phyloP scores from a whole-genome alignment of 2,329 filamentous ascomycete genomes.

The Fusarium sp. region DNA sequence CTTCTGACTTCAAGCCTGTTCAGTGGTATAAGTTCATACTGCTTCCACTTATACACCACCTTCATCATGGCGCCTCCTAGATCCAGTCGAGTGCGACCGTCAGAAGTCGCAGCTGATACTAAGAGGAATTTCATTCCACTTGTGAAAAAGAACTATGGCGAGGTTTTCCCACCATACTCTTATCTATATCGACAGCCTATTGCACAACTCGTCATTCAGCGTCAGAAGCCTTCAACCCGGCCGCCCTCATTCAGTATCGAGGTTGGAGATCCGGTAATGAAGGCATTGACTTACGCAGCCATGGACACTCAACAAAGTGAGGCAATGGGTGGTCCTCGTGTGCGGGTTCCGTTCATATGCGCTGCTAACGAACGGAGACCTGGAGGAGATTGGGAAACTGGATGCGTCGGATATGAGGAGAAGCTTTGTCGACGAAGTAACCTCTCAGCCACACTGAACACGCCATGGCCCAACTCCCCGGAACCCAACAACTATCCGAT shows the following conservation, averaged over 20 bases:
- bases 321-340: constrained; percentile 50
- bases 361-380: constrained; percentile 81
- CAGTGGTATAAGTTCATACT: constrained; percentile 7
- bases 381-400: constrained; percentile 84
- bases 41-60: constrained; percentile 8
- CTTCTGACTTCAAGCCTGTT: constrained; percentile 1
- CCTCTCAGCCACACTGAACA: constrained; percentile 75
- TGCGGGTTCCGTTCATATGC: constrained; percentile 75
- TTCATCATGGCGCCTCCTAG: constrained; percentile 52
- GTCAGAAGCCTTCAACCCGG: constrained; percentile 52
- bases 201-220: constrained; percentile 59
- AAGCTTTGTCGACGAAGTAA: constrained; percentile 81
- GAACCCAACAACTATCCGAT: constrained; percentile 75
- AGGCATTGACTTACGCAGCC: constrained; percentile 68
- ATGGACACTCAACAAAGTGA: constrained; percentile 56
- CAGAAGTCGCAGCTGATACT: constrained; percentile 80
- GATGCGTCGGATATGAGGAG: constrained; percentile 67
- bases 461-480: constrained; percentile 65
- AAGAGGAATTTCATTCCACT: constrained; percentile 77
- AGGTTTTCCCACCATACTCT: constrained; percentile 69
- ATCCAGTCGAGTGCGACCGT: constrained; percentile 53
- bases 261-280: constrained; percentile 70
- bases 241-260: constrained; percentile 66
- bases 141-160: constrained; percentile 69
- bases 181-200: constrained; percentile 68